Conservation (phyloP, 78 protist species). For the Capsaspora owczarzaki region DNA sequence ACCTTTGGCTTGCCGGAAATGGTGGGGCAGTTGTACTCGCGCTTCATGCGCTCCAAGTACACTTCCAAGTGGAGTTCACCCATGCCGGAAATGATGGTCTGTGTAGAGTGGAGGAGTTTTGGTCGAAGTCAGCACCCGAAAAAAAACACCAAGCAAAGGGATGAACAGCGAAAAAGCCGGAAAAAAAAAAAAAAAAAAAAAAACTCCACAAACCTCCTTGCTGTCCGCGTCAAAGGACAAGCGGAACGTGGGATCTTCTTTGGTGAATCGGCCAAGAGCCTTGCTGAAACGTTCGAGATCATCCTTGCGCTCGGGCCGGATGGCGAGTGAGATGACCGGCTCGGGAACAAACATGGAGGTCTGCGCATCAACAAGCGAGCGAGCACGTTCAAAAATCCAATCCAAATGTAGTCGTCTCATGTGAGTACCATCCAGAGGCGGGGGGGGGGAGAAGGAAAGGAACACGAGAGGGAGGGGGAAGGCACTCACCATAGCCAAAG, state of each 20-base stretch:
- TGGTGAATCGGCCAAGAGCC: too few relatives aligned
- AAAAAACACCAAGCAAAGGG: too few relatives aligned
- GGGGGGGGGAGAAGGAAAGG: too few relatives aligned
- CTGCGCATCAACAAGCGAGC: too few relatives aligned
- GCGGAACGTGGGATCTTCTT: background rate
- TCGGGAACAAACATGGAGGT: background rate
- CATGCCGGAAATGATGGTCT: conserved; percentile 75
- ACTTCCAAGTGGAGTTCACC: conserved; percentile 95
- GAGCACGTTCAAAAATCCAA: too few relatives aligned
- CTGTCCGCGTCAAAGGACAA: background rate
- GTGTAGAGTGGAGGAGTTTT: background rate
- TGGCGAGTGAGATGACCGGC: background rate
- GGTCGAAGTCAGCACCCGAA: background rate
- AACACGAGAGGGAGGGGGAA: too few relatives aligned
- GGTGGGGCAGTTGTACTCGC: conserved; percentile 36
- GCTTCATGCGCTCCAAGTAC: background rate
- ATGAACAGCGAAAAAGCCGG: too few relatives aligned
- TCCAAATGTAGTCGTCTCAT: too few relatives aligned
- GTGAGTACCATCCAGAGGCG: too few relatives aligned
- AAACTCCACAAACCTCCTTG: background rate
- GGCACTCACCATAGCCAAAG: background rate
- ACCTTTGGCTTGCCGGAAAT: conserved; percentile 75
- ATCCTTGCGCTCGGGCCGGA: background rate
- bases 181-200: too few relatives aligned
- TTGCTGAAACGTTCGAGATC: background rate